Conservation (phyloP, 1,284 basidiomycete genomes). For the Hymenochaete sp. region DNA sequence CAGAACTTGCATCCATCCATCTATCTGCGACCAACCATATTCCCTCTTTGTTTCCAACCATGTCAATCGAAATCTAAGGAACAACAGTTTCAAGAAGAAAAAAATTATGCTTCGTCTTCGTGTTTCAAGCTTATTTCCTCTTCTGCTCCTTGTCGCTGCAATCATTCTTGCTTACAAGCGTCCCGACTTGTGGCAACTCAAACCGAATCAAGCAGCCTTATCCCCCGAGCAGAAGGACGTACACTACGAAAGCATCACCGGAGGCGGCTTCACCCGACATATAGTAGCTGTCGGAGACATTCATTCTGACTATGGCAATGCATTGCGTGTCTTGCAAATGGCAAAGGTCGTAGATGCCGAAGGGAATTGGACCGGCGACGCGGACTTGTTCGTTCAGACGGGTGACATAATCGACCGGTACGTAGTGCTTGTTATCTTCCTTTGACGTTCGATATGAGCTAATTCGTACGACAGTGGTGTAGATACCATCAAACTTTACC, state of each 20-base stretch:
- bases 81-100: too few species aligned
- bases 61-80: too few species aligned
- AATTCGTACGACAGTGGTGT: slow-evolving; percentile 51
- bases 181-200: too few species aligned
- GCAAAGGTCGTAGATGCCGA: slow-evolving; percentile 61
- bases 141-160: not conserved
- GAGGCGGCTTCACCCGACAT: slow-evolving; percentile 28
- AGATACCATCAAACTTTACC: slow-evolving; percentile 77
- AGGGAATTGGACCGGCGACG: slow-evolving; percentile 68
- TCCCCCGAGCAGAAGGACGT: too few species aligned
- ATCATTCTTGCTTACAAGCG: not conserved
- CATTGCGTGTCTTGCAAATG: slow-evolving; percentile 67
- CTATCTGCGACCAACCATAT: too few species aligned
- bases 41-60: too few species aligned
- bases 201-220: too few species aligned
- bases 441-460: slow-evolving; percentile 9
- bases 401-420: slow-evolving; percentile 88
- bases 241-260: too few species aligned
- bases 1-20: too few species aligned
- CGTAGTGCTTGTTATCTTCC: slow-evolving; percentile 13
- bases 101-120: too few species aligned
- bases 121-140: too few species aligned
- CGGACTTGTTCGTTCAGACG: slow-evolving; percentile 83
- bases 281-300: slow-evolving; percentile 78
- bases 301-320: slow-evolving; percentile 70